phyloP scores from a whole-genome alignment of 2,329 filamentous ascomycete genomes.

The Xylariaceae sp. region DNA sequence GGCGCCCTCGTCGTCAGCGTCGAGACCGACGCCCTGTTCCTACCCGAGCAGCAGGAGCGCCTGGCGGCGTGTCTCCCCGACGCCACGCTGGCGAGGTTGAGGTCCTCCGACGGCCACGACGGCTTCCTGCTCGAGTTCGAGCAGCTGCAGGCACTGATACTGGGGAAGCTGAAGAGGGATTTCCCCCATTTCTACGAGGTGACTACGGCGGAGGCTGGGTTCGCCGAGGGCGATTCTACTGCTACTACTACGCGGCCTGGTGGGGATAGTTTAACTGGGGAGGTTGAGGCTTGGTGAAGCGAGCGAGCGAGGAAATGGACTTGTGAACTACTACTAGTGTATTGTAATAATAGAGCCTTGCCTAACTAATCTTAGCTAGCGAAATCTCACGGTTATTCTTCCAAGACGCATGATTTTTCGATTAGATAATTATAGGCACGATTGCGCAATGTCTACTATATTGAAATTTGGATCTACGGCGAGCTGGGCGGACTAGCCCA shows the following conservation, averaged over 20 bases:
- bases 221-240: constrained; percentile 3
- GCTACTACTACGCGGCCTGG: constrained; percentile 8
- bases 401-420: no score
- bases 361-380: not conserved
- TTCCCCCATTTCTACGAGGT: constrained; percentile 19
- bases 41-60: constrained; percentile 36
- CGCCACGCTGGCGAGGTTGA: constrained; percentile 33
- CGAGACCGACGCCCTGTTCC: constrained; percentile 40
- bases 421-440: no score
- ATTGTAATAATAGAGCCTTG: not conserved
- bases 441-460: no score
- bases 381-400: not conserved
- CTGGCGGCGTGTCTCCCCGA: constrained; percentile 36
- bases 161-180: constrained; percentile 22
- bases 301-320: not conserved
- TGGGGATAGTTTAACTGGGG: constrained; percentile 23
- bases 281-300: constrained; percentile 23
- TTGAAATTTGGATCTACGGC: no score
- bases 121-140: constrained; percentile 43
- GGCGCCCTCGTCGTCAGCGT: constrained; percentile 40
- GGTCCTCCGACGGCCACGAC: constrained; percentile 40
- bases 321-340: not conserved
- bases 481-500: no score
- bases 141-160: constrained; percentile 33
- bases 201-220: not conserved